Evolutionary conservation across 345 rosid species (phyloP).

Genomic region (Crucihimalaya himalaica): DNA sequence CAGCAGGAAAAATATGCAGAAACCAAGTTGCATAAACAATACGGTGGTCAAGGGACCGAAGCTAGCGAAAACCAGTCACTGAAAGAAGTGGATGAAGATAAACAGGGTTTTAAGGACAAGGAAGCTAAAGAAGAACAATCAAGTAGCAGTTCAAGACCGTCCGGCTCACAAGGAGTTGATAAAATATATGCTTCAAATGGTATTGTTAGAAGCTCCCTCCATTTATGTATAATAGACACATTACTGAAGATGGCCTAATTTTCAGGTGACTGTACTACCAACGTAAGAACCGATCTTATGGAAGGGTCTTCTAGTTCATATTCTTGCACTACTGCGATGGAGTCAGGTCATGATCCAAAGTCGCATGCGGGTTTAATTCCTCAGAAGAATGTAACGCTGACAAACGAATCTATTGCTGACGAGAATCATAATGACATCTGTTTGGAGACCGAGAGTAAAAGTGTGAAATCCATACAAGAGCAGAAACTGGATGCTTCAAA

Average conservation of each 20-base stretch:
- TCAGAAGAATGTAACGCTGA: not conserved
- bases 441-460: constrained; percentile 12
- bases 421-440: constrained; percentile 16
- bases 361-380: not conserved
- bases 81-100: constrained; percentile 17
- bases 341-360: constrained; percentile 10
- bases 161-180: constrained; percentile 4
- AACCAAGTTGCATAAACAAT: constrained; percentile 3
- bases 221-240: not conserved
- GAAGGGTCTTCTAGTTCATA: constrained; percentile 18
- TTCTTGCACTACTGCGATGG: constrained; percentile 18
- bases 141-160: not conserved
- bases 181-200: constrained; percentile 1
- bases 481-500: constrained; percentile 17
- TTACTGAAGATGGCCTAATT: constrained; percentile 12
- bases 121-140: constrained; percentile 19
- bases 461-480: constrained; percentile 3
- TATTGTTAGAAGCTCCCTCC: not conserved
- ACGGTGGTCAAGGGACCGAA: not conserved
- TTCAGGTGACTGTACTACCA: constrained; percentile 20
- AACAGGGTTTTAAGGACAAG: not conserved
- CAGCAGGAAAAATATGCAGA: constrained; percentile 1
- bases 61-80: constrained; percentile 6
- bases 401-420: constrained; percentile 8
- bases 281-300: not conserved